phyloP scores from a whole-genome alignment of 208 protist species.

The Leishmania lainsoni region DNA sequence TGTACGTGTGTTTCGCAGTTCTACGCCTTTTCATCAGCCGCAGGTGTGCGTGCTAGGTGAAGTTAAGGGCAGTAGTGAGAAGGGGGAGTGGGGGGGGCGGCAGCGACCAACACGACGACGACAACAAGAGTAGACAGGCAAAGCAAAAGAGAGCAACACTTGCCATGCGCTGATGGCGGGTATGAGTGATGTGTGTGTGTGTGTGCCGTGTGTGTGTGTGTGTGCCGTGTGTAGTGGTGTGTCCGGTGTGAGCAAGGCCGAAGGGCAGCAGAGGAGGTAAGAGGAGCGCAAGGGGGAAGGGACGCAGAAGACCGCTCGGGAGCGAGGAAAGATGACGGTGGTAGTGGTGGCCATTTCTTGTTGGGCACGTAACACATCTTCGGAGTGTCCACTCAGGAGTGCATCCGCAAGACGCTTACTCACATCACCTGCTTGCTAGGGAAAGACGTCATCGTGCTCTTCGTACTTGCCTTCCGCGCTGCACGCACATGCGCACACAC shows the following conservation, averaged over 20 bases:
- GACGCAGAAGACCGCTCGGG: neutral
- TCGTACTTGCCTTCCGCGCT: neutral
- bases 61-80: neutral
- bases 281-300: neutral
- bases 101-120: too few relatives aligned
- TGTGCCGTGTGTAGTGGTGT: too few relatives aligned
- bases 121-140: neutral
- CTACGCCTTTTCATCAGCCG: too few relatives aligned
- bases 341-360: neutral
- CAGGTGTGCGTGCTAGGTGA: neutral
- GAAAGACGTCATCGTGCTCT: neutral
- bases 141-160: neutral
- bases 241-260: too few relatives aligned
- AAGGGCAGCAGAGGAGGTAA: neutral
- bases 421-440: neutral
- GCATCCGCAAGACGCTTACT: neutral
- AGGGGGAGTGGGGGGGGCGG: neutral
- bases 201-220: neutral
- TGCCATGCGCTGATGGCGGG: neutral
- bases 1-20: neutral
- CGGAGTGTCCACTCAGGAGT: neutral
- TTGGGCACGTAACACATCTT: neutral
- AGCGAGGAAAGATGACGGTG: neutral
- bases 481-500: conserved; percentile 7
- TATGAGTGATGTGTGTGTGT: neutral